phyloP scores from a whole-genome alignment of 768 basidiomycete species.

The Termitomyces sp. region DNA sequence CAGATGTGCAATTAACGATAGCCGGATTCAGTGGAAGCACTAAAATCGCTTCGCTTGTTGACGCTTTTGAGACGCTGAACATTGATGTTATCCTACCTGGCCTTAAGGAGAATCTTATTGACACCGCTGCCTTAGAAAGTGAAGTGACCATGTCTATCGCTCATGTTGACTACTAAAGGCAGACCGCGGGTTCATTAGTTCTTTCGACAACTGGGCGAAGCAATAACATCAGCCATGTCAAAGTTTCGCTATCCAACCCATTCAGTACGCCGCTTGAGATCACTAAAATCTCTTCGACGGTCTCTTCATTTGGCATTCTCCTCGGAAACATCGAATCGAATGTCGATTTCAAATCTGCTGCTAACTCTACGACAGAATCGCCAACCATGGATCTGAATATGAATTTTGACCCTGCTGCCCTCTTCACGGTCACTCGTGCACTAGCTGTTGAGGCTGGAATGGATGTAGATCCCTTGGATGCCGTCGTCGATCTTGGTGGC shows the following conservation, averaged over 20 bases:
- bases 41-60: conserved; percentile 46
- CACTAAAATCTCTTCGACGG: conserved; percentile 53
- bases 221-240: conserved; percentile 63
- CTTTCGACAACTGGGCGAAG: conserved; percentile 56
- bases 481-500: conserved; percentile 63
- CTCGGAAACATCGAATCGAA: conserved; percentile 56
- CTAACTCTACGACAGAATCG: conserved; percentile 50
- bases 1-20: conserved; percentile 55
- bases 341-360: conserved; percentile 44
- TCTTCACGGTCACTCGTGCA: conserved; percentile 67
- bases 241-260: conserved; percentile 58
- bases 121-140: conserved; percentile 52
- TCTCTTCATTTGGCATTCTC: conserved; percentile 53
- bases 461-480: conserved; percentile 56
- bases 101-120: conserved; percentile 50
- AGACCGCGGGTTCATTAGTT: conserved; percentile 27
- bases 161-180: background rate
- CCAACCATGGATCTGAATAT: conserved; percentile 55
- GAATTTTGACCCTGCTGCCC: conserved; percentile 61
- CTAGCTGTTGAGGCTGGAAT: conserved; percentile 62
- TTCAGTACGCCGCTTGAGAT: conserved; percentile 58
- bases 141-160: conserved; percentile 21
- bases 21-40: conserved; percentile 58
- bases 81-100: conserved; percentile 56
- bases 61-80: conserved; percentile 57